Conservation (phyloP, 2,329 filamentous ascomycete genomes). For the Dactylonectria macrodidyma region DNA sequence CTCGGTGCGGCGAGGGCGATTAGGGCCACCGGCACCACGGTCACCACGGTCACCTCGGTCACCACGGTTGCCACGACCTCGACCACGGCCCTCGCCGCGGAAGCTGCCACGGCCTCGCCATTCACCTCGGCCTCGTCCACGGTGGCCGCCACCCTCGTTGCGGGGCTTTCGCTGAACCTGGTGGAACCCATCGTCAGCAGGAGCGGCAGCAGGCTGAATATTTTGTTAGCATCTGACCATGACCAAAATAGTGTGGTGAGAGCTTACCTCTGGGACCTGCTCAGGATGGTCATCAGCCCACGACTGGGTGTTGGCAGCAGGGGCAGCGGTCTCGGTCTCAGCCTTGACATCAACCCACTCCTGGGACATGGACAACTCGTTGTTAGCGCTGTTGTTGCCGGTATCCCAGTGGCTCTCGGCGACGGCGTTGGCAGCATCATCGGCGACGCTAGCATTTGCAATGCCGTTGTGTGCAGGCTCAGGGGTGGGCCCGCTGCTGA, state of each 20-base stretch:
- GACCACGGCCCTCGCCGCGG: slow-evolving; percentile 63
- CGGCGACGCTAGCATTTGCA: slow-evolving; percentile 66
- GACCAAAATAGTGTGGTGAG: not conserved
- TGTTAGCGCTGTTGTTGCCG: slow-evolving; percentile 52
- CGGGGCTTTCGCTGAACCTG: slow-evolving; percentile 76
- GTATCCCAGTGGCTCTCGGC: slow-evolving; percentile 78
- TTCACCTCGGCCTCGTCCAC: slow-evolving; percentile 64
- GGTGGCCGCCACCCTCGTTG: slow-evolving; percentile 62
- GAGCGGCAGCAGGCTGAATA: slow-evolving; percentile 53
- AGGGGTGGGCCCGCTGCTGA: slow-evolving; percentile 58
- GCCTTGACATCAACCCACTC: slow-evolving; percentile 81
- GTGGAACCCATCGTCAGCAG: slow-evolving; percentile 77
- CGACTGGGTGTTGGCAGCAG: slow-evolving; percentile 73
- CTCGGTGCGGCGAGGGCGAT: slow-evolving; percentile 57
- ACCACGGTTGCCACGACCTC: slow-evolving; percentile 57
- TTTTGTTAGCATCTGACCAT: slow-evolving; percentile 26
- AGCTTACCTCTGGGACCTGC: slow-evolving; percentile 60
- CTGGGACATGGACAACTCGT: slow-evolving; percentile 63
- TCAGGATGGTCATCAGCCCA: slow-evolving; percentile 88
- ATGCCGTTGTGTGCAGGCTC: slow-evolving; percentile 59
- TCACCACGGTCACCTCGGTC: slow-evolving; percentile 61
- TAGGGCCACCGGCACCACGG: slow-evolving; percentile 52
- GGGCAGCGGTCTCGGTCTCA: slow-evolving; percentile 81
- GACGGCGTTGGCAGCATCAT: slow-evolving; percentile 71
- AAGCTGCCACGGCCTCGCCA: slow-evolving; percentile 67